Percentiles rank a stretch among this genome's conserved stretches.
These are phyloP conservation scores for Begonia loranthoides DNA, from an alignment of 306 rosid species.

Conservation along the genomic window DNA sequence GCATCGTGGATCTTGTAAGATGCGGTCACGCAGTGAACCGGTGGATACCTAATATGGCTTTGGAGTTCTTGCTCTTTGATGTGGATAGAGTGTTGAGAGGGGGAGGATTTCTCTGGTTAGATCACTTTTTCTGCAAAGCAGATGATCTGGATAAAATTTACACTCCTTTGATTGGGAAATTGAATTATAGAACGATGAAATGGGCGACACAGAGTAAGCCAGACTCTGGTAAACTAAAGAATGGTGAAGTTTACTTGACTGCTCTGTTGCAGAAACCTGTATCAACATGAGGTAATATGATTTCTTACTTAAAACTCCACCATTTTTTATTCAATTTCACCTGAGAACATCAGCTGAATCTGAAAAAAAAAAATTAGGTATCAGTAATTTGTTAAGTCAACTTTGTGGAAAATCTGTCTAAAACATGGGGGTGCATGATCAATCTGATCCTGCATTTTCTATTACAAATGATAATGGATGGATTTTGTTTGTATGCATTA, in stretches of 20 bases:
- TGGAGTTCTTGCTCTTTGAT: constrained; percentile 79
- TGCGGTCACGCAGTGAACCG: constrained; percentile 89
- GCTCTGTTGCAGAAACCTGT: constrained; percentile 80
- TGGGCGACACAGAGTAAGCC: constrained; percentile 74
- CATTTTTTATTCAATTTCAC: constrained; percentile 1
- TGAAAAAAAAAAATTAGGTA: too few species aligned
- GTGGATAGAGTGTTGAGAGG: constrained; percentile 71
- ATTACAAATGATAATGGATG: not conserved
- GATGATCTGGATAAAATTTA: constrained; percentile 66
- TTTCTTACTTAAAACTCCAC: not conserved
- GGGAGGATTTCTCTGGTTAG: constrained; percentile 92
- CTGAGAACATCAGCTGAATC: too few species aligned
- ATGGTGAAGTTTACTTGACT: constrained; percentile 72
- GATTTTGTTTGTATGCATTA: too few species aligned
- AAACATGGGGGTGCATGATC: not conserved
- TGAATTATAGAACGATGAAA: constrained; percentile 83
- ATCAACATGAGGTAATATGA: constrained; percentile 35
- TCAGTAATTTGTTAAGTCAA: too few species aligned
- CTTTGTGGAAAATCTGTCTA: too few species aligned
- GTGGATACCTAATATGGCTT: constrained; percentile 66
- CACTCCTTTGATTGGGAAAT: constrained; percentile 61
- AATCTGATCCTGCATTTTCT: not conserved
- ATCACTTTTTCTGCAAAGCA: constrained; percentile 70
- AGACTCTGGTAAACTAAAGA: constrained; percentile 48
- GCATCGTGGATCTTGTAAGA: constrained; percentile 75